Conservation (phyloP, 2,329 filamentous ascomycete genomes). For the Aspergillus hortae region DNA sequence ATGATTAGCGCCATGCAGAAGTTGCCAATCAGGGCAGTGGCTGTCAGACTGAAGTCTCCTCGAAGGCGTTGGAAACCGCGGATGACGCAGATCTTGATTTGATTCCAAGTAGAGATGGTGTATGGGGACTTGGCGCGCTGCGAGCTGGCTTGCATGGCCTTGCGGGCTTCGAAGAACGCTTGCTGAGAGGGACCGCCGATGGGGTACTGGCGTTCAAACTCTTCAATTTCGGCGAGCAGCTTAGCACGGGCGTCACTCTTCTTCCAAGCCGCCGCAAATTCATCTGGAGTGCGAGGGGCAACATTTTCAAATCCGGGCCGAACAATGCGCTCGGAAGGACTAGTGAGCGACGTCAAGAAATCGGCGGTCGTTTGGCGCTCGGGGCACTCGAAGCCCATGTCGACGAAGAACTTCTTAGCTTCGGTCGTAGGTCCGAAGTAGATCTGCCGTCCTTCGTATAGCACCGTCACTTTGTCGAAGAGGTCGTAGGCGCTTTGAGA, state of each 20-base stretch:
- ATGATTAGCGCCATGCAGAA: constrained; percentile 70
- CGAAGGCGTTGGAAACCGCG: constrained; percentile 70
- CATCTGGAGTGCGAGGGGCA: constrained; percentile 63
- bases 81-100: constrained; percentile 71
- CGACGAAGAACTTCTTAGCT: constrained; percentile 63
- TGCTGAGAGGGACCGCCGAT: neutral
- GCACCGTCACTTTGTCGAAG: constrained; percentile 66
- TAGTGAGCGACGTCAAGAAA: constrained; percentile 65
- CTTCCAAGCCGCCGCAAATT: constrained; percentile 58
- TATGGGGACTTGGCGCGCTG: constrained; percentile 66
- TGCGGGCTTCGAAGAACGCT: neutral
- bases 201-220: neutral
- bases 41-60: constrained; percentile 67
- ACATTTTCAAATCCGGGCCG: constrained; percentile 56
- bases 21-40: constrained; percentile 63
- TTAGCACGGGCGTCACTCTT: constrained; percentile 44
- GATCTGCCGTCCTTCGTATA: constrained; percentile 70
- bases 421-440: constrained; percentile 61
- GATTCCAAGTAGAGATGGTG: constrained; percentile 66
- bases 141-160: constrained; percentile 45
- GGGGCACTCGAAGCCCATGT: constrained; percentile 64
- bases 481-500: constrained; percentile 40
- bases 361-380: constrained; percentile 63
- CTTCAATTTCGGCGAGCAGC: constrained; percentile 30
- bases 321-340: constrained; percentile 54